Conservation (phyloP, 257 asterid genomes). For the Solanum pimpinellifolium region DNA sequence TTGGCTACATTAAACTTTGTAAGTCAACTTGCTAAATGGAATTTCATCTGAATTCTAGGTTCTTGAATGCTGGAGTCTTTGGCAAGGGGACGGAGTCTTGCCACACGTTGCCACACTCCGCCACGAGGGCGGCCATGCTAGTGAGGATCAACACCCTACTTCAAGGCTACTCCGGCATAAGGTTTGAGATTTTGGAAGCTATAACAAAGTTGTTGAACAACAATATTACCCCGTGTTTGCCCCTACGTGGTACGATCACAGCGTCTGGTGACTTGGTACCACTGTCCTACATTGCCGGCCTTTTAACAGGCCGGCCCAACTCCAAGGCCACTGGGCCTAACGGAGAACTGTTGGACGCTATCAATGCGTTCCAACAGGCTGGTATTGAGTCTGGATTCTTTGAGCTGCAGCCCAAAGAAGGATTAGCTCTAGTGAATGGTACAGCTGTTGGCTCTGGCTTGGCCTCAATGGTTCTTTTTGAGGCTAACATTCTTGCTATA, state of each 20-base stretch:
- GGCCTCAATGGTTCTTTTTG: conserved; percentile 17
- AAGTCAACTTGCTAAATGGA: not conserved
- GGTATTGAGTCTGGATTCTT: conserved; percentile 11
- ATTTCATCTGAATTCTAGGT: conserved; percentile 1
- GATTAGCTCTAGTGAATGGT: conserved; percentile 15
- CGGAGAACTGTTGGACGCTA: conserved; percentile 3
- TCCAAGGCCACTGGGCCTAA: conserved; percentile 15
- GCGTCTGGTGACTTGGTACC: conserved; percentile 22
- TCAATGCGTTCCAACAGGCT: conserved; percentile 4
- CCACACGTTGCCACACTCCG: conserved; percentile 11
- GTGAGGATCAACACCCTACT: conserved; percentile 23
- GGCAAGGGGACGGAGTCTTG: conserved; percentile 10
- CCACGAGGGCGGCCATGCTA: conserved; percentile 19
- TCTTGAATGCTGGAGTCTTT: conserved; percentile 20
- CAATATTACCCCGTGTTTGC: conserved; percentile 16
- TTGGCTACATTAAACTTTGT: not conserved
- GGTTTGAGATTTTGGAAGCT: conserved; percentile 21
- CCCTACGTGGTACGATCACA: conserved; percentile 20
- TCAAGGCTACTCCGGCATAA: conserved; percentile 21
- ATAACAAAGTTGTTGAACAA: conserved; percentile 13
- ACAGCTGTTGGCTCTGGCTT: conserved; percentile 22
- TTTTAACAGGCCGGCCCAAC: conserved; percentile 9
- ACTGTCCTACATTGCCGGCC: conserved; percentile 16
- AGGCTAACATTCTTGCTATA: conserved; percentile 12
- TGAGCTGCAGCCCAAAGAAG: conserved; percentile 22